These are phyloP conservation scores for Linnemannia zychae DNA, from an alignment of 192 early-diverging fungal species.

Conservation along the genomic window DNA sequence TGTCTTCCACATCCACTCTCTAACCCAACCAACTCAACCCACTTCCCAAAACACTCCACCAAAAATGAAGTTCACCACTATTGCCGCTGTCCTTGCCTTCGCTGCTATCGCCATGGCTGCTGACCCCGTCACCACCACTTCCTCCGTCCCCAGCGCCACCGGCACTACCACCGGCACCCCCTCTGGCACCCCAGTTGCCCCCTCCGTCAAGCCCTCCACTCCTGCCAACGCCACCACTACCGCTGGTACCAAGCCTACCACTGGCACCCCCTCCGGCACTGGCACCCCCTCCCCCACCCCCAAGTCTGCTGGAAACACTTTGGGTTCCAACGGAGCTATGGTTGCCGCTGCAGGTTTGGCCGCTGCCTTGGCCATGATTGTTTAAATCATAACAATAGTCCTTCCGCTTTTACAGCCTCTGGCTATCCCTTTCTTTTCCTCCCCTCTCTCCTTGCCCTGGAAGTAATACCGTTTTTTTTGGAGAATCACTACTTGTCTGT, in stretches of 20 bases:
- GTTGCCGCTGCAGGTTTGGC: slow-evolving; percentile 1
- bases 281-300: neutral
- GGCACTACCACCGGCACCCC: neutral
- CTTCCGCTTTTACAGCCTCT: neutral
- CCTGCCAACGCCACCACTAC: neutral
- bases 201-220: neutral
- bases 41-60: neutral
- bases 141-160: neutral
- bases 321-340: slow-evolving; percentile 10
- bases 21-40: neutral
- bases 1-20: slow-evolving; percentile 2
- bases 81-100: neutral
- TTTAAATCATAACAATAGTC: neutral
- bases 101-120: neutral
- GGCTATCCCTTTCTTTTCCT: neutral
- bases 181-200: neutral
- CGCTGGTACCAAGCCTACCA: neutral
- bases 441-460: neutral
- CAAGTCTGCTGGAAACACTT: slow-evolving; percentile 1
- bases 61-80: slow-evolving; percentile 21
- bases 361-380: slow-evolving; percentile 12
- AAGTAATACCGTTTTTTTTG: neutral
- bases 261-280: neutral
- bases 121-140: neutral
- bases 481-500: neutral